Conservation (phyloP, 495 filamentous ascomycete genomes). For the Hypoxylon rickii region DNA sequence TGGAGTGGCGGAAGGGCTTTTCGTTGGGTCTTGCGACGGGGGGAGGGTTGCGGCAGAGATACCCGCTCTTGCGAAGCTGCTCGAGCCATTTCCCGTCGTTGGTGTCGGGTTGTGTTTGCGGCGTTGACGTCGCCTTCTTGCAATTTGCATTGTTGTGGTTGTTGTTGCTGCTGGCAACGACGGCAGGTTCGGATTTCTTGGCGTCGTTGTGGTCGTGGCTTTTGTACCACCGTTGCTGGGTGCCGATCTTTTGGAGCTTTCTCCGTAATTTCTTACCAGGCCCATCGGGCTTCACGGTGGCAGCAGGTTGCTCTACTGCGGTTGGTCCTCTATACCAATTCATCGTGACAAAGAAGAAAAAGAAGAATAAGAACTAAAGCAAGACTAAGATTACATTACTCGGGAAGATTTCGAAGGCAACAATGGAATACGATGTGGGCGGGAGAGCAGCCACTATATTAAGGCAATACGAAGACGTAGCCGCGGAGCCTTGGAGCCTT, state of each 20-base stretch:
- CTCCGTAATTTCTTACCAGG: slow-evolving; percentile 42
- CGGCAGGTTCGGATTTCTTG: slow-evolving; percentile 16
- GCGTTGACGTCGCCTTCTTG: slow-evolving; percentile 28
- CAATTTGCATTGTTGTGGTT: slow-evolving; percentile 28
- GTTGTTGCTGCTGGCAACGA: slow-evolving; percentile 16
- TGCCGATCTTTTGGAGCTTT: slow-evolving; percentile 48
- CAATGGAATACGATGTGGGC: slow-evolving; percentile 3
- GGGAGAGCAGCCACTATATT: slow-evolving; percentile 33
- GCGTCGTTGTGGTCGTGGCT: slow-evolving; percentile 30
- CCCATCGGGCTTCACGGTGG: slow-evolving; percentile 30
- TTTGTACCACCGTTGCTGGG: slow-evolving; percentile 31
- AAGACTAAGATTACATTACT: slow-evolving; percentile 27
- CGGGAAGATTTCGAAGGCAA: slow-evolving; percentile 20
- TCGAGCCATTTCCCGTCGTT: slow-evolving; percentile 44
- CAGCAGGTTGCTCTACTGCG: slow-evolving; percentile 27
- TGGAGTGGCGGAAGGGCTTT: slow-evolving; percentile 24
- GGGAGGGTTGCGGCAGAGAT: slow-evolving; percentile 27
- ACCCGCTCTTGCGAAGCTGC: slow-evolving; percentile 41
- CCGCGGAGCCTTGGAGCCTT: too few relatives aligned
- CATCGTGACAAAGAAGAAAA: slow-evolving; percentile 31
- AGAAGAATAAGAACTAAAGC: slow-evolving; percentile 1
- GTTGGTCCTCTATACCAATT: slow-evolving; percentile 38
- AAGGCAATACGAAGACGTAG: slow-evolving; percentile 19
- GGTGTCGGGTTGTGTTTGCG: slow-evolving; percentile 23
- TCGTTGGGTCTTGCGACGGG: slow-evolving; percentile 14